These are phyloP conservation scores for Panicum hallii DNA, from an alignment of 202 grass and related monocot genomes.

Conservation along the genomic window DNA sequence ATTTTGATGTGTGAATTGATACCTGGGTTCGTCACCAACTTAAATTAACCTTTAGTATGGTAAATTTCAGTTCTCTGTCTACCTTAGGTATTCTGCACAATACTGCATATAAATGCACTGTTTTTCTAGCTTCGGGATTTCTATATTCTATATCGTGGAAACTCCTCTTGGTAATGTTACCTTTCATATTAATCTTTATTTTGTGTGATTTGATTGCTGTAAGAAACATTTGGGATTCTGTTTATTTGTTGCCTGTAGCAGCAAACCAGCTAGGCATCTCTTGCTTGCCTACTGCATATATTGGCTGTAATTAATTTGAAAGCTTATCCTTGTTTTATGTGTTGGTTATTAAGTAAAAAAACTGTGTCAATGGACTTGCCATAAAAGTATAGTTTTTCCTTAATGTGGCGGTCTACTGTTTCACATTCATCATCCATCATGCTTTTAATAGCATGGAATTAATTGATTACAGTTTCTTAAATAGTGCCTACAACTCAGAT, in stretches of 20 bases:
- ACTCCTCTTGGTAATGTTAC: not conserved
- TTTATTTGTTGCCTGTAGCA: slow-evolving; percentile 2
- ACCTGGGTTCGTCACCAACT: not conserved
- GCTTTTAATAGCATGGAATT: not conserved
- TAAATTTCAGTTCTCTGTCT: too few species aligned
- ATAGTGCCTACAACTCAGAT: not conserved
- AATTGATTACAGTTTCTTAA: slow-evolving; percentile 7
- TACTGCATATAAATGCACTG: not conserved
- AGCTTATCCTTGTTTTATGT: slow-evolving; percentile 14
- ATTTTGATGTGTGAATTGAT: not conserved
- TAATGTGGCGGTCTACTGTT: not conserved
- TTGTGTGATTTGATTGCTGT: slow-evolving; percentile 8
- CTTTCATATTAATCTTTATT: not conserved
- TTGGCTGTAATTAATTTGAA: slow-evolving; percentile 10
- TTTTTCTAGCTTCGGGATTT: not conserved
- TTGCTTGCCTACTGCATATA: not conserved
- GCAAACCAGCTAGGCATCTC: not conserved
- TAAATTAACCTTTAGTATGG: not conserved
- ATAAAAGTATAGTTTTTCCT: slow-evolving; percentile 20
- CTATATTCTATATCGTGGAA: not conserved
- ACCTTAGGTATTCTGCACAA: not conserved
- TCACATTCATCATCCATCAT: not conserved
- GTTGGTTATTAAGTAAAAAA: not conserved
- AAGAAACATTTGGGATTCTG: not conserved
- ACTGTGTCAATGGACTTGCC: slow-evolving; percentile 19